These are phyloP conservation scores for Malus sieversii DNA, from an alignment of 306 rosid genomes.

Conservation along the genomic window DNA sequence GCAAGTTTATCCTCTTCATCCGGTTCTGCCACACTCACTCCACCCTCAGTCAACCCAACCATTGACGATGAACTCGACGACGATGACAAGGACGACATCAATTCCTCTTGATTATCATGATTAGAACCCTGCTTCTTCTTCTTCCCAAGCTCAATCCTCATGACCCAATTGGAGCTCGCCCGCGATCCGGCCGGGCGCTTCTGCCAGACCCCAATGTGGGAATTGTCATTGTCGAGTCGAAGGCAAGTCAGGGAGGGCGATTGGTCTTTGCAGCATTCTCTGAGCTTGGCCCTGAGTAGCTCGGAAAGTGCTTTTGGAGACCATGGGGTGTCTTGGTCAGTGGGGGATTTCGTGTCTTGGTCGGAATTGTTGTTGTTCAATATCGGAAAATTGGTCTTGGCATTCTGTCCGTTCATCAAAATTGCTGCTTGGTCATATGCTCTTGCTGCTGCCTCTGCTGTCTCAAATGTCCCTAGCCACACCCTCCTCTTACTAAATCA, in stretches of 20 bases:
- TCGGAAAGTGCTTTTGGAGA: conserved; percentile 82
- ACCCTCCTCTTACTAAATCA: conserved; percentile 78
- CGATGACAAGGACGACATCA: neutral
- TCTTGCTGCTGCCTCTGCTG: conserved; percentile 96
- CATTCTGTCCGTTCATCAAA: conserved; percentile 86
- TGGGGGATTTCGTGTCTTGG: neutral
- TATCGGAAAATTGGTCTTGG: conserved; percentile 79
- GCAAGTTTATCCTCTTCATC: conserved; percentile 69
- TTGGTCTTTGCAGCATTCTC: conserved; percentile 74
- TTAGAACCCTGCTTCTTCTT: conserved; percentile 14
- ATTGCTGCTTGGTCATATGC: conserved; percentile 98
- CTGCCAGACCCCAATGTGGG: conserved; percentile 98
- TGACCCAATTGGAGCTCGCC: conserved; percentile 81
- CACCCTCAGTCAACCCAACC: neutral
- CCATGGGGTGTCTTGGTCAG: conserved; percentile 21
- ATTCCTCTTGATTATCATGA: neutral
- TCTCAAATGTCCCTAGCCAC: conserved; percentile 97
- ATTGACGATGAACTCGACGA: neutral
- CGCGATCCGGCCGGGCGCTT: conserved; percentile 67
- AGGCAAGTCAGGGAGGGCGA: conserved; percentile 94
- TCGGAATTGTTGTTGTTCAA: conserved; percentile 14
- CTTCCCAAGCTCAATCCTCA: conserved; percentile 82
- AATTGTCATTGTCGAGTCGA: conserved; percentile 80
- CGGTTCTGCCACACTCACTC: neutral
- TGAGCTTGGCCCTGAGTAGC: conserved; percentile 75